Evolutionary conservation across 2,329 filamentous ascomycete genomes (phyloP).

Genomic region (Bipolaris gigantea): DNA sequence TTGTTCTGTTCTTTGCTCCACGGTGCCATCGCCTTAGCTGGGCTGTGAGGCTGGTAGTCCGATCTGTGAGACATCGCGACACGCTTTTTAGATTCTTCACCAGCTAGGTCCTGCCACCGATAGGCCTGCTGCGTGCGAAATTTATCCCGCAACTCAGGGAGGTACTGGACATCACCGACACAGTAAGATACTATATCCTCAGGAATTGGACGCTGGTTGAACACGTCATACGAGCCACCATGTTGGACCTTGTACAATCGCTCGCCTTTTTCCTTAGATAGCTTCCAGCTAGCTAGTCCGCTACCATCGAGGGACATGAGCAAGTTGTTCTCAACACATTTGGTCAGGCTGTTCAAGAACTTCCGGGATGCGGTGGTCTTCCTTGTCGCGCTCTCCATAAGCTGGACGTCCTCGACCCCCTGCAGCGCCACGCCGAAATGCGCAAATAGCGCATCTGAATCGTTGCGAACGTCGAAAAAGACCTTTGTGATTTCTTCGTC

Average conservation of each 20-base stretch:
- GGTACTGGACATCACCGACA: slow-evolving; percentile 24
- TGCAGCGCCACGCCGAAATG: slow-evolving; percentile 12
- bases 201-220: slow-evolving; percentile 32
- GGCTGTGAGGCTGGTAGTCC: slow-evolving; percentile 26
- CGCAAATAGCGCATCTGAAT: slow-evolving; percentile 29
- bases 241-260: slow-evolving; percentile 24
- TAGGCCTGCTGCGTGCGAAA: neutral
- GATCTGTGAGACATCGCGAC: slow-evolving; percentile 16
- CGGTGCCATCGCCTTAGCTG: slow-evolving; percentile 26
- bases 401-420: slow-evolving; percentile 8
- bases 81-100: slow-evolving; percentile 11
- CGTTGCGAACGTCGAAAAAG: slow-evolving; percentile 37
- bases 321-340: neutral
- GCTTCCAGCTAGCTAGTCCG: neutral
- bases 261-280: slow-evolving; percentile 24
- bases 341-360: slow-evolving; percentile 1
- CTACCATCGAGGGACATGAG: neutral
- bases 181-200: slow-evolving; percentile 34
- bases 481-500: slow-evolving; percentile 26
- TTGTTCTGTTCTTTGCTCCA: slow-evolving; percentile 18
- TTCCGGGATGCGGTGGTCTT: neutral
- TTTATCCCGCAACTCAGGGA: slow-evolving; percentile 17
- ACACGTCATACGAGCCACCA: slow-evolving; percentile 34
- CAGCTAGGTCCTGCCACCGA: neutral
- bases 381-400: slow-evolving; percentile 9